A percentile compares a stretch with the other conserved stretches of the same genome.
Evolutionary conservation across 768 basidiomycete species (phyloP).

Genomic region (Nidularia pulvinata): DNA sequence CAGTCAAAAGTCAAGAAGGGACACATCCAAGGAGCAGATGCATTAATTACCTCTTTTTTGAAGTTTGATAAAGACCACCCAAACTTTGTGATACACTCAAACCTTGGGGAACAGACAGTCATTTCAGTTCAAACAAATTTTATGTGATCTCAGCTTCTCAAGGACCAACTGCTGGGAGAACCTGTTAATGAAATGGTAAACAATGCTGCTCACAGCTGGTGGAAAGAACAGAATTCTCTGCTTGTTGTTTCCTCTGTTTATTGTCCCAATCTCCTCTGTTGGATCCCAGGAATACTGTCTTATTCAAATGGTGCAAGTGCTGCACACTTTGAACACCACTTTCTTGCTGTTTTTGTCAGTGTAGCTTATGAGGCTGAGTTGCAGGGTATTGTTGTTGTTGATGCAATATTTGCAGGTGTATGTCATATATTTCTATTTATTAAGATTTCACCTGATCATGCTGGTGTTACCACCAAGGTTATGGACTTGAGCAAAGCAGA

Average conservation of each 20-base stretch:
- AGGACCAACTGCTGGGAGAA: not conserved
- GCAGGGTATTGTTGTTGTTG: not conserved
- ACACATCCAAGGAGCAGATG: too few relatives aligned
- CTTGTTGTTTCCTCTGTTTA: not conserved
- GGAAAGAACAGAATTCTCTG: not conserved
- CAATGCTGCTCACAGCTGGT: constrained; percentile 2
- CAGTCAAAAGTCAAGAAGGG: too few relatives aligned
- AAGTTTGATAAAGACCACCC: not conserved
- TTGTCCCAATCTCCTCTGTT: not conserved
- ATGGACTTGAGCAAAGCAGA: constrained; percentile 33
- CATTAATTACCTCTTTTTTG: too few relatives aligned
- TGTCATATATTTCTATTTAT: not conserved
- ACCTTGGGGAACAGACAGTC: not conserved
- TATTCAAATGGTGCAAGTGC: not conserved
- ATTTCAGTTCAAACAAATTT: constrained; percentile 2
- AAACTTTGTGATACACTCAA: not conserved
- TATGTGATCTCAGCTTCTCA: constrained; percentile 2
- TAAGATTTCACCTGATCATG: not conserved
- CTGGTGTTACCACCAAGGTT: constrained; percentile 12
- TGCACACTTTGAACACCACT: not conserved
- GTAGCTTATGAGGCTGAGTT: not conserved
- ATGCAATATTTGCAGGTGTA: constrained; percentile 9
- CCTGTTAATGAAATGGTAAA: constrained; percentile 4
- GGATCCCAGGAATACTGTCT: not conserved
- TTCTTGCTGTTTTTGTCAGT: not conserved